Evolutionary conservation across 331 rosid species (phyloP).

Genomic region (Quercus lobata): DNA sequence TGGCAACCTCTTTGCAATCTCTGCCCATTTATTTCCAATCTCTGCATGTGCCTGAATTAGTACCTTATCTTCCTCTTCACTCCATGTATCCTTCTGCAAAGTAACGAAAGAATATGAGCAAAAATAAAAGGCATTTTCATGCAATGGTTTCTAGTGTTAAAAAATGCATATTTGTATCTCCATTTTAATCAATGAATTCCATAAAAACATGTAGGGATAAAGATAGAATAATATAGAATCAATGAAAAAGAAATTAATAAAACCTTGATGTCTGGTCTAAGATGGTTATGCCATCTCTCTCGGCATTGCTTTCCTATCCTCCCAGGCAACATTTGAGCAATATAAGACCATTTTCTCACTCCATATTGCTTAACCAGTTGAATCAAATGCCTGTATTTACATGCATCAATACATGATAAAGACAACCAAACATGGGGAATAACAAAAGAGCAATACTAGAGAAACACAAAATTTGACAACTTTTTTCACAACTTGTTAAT

Average conservation of each 20-base stretch:
- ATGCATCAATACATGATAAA: neutral
- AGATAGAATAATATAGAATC: neutral
- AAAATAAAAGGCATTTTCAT: neutral
- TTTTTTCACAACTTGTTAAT: neutral
- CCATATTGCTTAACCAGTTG: slow-evolving; percentile 83
- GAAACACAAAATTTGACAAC: too few species aligned
- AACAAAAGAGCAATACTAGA: neutral
- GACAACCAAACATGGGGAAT: neutral
- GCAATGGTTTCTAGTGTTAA: neutral
- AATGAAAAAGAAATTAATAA: neutral
- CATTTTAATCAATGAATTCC: neutral
- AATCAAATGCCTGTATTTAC: slow-evolving; percentile 52
- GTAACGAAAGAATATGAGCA: neutral
- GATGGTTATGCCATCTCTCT: slow-evolving; percentile 97
- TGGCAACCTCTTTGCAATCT: slow-evolving; percentile 77
- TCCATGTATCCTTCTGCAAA: slow-evolving; percentile 88
- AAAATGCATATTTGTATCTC: too few species aligned
- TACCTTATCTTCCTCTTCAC: slow-evolving; percentile 75
- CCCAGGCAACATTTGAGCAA: slow-evolving; percentile 85
- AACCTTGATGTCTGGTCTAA: slow-evolving; percentile 93
- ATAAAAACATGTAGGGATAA: neutral
- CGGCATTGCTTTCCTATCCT: slow-evolving; percentile 95
- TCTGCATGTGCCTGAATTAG: slow-evolving; percentile 72
- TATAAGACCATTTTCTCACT: slow-evolving; percentile 86
- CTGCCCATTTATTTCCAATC: slow-evolving; percentile 97